Base-by-base conservation (phyloP, 1,284 basidiomycete species). In the Bjerkandera adusta region DNA sequence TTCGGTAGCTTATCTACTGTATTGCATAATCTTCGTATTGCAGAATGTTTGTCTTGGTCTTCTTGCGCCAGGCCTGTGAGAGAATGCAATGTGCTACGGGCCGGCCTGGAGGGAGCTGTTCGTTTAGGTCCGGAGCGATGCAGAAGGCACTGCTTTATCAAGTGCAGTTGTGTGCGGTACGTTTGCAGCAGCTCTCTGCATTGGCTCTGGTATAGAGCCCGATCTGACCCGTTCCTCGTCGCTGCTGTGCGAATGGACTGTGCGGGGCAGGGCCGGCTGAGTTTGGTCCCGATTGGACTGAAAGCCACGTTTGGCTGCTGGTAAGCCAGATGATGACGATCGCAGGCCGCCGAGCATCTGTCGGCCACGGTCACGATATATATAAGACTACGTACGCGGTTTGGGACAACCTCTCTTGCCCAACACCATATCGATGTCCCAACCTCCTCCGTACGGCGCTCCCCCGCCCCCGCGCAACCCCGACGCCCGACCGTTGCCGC, bases 401-500 rank as follows among this genome's bases (percentile, higher is more conserved):
- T n/a, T n/a, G n/a, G n/a, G n/a, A n/a, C n/a, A n/a, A n/a, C n/a
- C n/a, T 45, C 37, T 37, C 35, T 51, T 48, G 45, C 35, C 49
- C 49, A 48, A 36, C 45, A 47, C 52, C 49, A 42, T 51, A 47
- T 52, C 54, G 45, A 42, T 79, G 68, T 69, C 73, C 40, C 59
- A 67, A 22, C 72, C 76, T 48, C 73, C 78, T 29, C 62, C 69
- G 4, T 70, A 71, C 57, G 57, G 61, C 16, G 39, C 44, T 20
- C 53, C 58, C 21, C 55, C 55, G 26, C 59, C n/a, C n/a, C 65
- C 12, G 44, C 54, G 41, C n/a, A 88, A 87, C 63, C 79, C 77
- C 13, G 85, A 88, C 59, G 63, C 63, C n/a, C 75, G 85, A 37
- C 67, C 70, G 5, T 69, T 89, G 0, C 85, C 86, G 15, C 69